A percentile compares a stretch with the other conserved stretches of the same genome.
Conservation (phyloP, 2,329 filamentous ascomycete species). For the Apiospora phragmitis region DNA sequence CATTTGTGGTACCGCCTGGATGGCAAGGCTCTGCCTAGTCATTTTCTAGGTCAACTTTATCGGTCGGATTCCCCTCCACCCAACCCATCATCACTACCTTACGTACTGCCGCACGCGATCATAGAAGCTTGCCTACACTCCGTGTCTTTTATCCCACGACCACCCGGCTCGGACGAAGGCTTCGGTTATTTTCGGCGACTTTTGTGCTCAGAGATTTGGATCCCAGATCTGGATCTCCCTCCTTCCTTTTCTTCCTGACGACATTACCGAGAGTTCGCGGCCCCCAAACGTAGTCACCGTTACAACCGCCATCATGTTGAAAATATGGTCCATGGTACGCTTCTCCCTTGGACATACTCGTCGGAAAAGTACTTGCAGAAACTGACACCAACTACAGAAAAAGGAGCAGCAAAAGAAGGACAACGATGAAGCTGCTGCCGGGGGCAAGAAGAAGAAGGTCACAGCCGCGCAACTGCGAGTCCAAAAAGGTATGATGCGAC, state of each 20-base stretch:
- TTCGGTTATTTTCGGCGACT: not conserved
- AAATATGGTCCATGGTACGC: constrained; percentile 98
- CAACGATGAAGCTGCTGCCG: constrained; percentile 71
- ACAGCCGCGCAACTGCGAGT: constrained; percentile 93
- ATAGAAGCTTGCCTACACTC: not conserved
- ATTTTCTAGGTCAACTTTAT: not conserved
- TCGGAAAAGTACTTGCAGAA: not conserved
- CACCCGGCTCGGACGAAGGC: not conserved
- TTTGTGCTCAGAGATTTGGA: not conserved
- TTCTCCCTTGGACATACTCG: not conserved
- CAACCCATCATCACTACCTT: not conserved
- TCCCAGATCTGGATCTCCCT: not conserved
- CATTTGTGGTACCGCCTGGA: constrained; percentile 6
- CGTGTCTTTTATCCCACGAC: not conserved
- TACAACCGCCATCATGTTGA: constrained; percentile 73
- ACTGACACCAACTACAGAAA: constrained; percentile 59
- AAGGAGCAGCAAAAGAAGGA: constrained; percentile 96
- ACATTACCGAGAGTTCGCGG: not conserved
- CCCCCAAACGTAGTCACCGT: not conserved
- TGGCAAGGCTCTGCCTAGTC: constrained; percentile 4
- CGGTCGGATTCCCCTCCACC: not conserved
- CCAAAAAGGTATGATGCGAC: constrained; percentile 75
- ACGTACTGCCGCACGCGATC: not conserved
- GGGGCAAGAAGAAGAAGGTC: constrained; percentile 96
- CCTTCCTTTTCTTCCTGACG: not conserved